phyloP scores from a whole-genome alignment of 306 rosid genomes.

The Argentina anserina region DNA sequence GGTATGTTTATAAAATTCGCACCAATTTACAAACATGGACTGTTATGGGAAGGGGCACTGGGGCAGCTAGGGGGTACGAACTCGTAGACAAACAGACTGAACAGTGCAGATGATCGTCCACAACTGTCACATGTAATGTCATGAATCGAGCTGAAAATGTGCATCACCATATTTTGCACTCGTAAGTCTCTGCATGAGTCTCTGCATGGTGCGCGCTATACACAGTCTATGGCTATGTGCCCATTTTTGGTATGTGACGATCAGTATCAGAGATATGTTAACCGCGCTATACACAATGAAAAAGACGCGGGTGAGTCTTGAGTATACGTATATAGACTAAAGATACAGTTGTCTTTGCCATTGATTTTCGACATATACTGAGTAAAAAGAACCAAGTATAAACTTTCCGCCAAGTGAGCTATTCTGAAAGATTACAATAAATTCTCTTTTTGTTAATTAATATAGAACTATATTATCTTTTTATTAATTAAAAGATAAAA shows the following conservation, averaged over 20 bases:
- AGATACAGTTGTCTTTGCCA: too few relatives aligned
- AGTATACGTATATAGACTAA: too few relatives aligned
- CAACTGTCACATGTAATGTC: background rate
- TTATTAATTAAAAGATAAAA: too few relatives aligned
- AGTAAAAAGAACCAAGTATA: too few relatives aligned
- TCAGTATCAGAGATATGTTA: background rate
- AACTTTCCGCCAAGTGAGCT: too few relatives aligned
- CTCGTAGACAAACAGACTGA: background rate
- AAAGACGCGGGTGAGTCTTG: too few relatives aligned
- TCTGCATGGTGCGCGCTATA: background rate
- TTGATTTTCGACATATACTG: too few relatives aligned
- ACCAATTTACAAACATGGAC: background rate
- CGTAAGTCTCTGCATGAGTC: background rate
- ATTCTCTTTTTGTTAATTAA: background rate
- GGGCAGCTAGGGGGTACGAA: background rate
- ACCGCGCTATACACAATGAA: too few relatives aligned
- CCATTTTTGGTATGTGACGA: background rate
- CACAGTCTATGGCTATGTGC: background rate
- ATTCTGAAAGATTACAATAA: too few relatives aligned
- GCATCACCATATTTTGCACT: background rate
- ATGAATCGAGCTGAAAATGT: background rate
- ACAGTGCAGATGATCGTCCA: background rate
- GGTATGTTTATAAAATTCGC: background rate
- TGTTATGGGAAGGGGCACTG: background rate
- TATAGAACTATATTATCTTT: background rate